phyloP scores from a whole-genome alignment of 169 alveolate species.

The Haemoproteus tartakovskyi region DNA sequence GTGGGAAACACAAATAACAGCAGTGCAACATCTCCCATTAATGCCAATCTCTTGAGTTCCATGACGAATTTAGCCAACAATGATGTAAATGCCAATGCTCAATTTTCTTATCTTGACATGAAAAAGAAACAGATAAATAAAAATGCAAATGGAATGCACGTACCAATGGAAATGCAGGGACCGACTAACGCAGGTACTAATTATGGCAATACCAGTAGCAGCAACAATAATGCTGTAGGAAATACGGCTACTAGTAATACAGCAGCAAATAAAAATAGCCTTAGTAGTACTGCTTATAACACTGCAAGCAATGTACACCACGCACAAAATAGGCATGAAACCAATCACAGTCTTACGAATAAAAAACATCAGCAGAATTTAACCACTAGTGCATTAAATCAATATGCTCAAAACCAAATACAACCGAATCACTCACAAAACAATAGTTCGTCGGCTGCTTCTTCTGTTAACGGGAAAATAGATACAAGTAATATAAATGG shows the following conservation, averaged over 20 bases:
- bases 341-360: not conserved
- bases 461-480: slow-evolving; percentile 39
- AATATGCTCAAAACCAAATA: slow-evolving; percentile 28
- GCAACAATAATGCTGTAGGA: no score
- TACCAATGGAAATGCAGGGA: slow-evolving; percentile 16
- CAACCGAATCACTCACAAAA: slow-evolving; percentile 41
- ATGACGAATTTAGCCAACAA: no score
- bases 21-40: no score
- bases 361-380: slow-evolving; percentile 1
- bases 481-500: slow-evolving; percentile 43
- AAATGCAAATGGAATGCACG: slow-evolving; percentile 34
- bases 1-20: no score
- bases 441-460: slow-evolving; percentile 51
- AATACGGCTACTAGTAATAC: no score
- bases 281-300: not conserved
- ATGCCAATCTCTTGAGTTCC: no score
- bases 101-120: no score
- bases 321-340: slow-evolving; percentile 22
- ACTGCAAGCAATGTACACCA: slow-evolving; percentile 10
- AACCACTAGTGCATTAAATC: slow-evolving; percentile 33
- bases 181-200: not conserved
- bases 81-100: no score
- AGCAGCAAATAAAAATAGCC: slow-evolving; percentile 10
- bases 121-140: slow-evolving; percentile 43
- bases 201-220: no score